Percentiles rank a stretch among this genome's conserved stretches.
These are phyloP conservation scores for Gaertneriomyces semiglobifer DNA, from an alignment of 192 early-diverging fungal species.

Conservation along the genomic window DNA sequence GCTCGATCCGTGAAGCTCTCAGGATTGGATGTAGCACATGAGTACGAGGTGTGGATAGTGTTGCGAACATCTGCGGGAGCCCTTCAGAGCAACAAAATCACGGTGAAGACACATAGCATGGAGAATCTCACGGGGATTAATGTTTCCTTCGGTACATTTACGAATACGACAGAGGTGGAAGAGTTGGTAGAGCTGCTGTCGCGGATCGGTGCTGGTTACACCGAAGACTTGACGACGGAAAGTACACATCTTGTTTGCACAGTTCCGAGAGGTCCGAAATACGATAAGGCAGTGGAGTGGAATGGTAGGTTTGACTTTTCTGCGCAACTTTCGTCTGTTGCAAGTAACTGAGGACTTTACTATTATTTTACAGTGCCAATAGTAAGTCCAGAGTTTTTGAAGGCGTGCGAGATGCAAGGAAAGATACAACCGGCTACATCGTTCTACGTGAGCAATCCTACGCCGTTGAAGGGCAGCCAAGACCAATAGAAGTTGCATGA, in stretches of 20 bases:
- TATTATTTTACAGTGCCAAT: constrained; percentile 59
- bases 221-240: constrained; percentile 76
- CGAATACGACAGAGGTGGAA: constrained; percentile 68
- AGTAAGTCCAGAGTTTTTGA: constrained; percentile 93
- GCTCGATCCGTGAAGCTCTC: constrained; percentile 70
- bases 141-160: constrained; percentile 89
- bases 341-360: no score
- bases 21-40: constrained; percentile 85
- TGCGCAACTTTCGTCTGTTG: no score
- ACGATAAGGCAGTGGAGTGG: constrained; percentile 78
- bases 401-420: constrained; percentile 82
- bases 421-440: constrained; percentile 71
- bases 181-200: constrained; percentile 69
- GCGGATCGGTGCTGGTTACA: constrained; percentile 85
- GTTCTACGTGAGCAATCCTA: constrained; percentile 47
- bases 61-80: constrained; percentile 89
- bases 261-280: constrained; percentile 77
- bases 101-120: constrained; percentile 81
- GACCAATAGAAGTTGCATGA: constrained; percentile 14
- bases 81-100: constrained; percentile 72
- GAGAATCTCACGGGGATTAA: constrained; percentile 97
- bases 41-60: constrained; percentile 86
- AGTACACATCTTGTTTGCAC: constrained; percentile 92
- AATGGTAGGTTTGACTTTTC: constrained; percentile 45
- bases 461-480: constrained; percentile 9